A percentile compares a stretch with the other conserved stretches of the same genome.
Evolutionary conservation across 2,329 filamentous ascomycete genomes (phyloP).

Genomic region (Phaeosphaeriaceae sp.): DNA sequence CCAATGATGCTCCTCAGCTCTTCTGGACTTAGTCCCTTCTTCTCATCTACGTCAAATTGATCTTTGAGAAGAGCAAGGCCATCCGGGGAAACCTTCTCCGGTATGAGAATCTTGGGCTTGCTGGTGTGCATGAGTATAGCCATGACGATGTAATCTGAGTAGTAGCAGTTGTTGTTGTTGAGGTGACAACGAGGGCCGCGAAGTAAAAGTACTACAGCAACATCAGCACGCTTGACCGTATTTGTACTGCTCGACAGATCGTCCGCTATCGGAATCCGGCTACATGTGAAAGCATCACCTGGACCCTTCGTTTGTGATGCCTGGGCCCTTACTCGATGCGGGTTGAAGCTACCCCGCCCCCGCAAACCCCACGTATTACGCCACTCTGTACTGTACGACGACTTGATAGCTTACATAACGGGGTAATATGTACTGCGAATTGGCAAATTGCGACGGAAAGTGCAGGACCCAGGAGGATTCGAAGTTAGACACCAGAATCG

Average conservation of each 20-base stretch:
- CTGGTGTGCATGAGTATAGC: conserved; percentile 34
- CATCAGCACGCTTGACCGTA: conserved; percentile 8
- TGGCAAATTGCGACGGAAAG: too few relatives aligned
- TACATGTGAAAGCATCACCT: conserved; percentile 30
- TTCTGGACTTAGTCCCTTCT: conserved; percentile 66
- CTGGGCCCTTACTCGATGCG: conserved; percentile 23
- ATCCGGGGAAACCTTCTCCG: conserved; percentile 82
- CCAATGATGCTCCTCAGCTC: conserved; percentile 73
- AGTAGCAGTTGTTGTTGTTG: not conserved
- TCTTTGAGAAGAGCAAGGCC: conserved; percentile 73
- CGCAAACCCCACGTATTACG: conserved; percentile 37
- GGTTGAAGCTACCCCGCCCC: conserved; percentile 42
- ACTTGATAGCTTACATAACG: not conserved
- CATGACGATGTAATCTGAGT: conserved; percentile 29
- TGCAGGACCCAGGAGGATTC: not conserved
- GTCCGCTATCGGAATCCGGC: conserved; percentile 36
- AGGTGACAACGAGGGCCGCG: not conserved
- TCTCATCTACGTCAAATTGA: conserved; percentile 74
- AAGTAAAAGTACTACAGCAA: not conserved
- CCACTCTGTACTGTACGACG: conserved; percentile 18
- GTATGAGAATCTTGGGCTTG: conserved; percentile 70
- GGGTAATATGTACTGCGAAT: too few relatives aligned
- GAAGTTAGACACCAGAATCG: not conserved
- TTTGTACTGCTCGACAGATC: conserved; percentile 13
- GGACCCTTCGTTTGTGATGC: conserved; percentile 17